phyloP scores from a whole-genome alignment of 257 asterid species.

The Phtheirospermum japonicum region DNA sequence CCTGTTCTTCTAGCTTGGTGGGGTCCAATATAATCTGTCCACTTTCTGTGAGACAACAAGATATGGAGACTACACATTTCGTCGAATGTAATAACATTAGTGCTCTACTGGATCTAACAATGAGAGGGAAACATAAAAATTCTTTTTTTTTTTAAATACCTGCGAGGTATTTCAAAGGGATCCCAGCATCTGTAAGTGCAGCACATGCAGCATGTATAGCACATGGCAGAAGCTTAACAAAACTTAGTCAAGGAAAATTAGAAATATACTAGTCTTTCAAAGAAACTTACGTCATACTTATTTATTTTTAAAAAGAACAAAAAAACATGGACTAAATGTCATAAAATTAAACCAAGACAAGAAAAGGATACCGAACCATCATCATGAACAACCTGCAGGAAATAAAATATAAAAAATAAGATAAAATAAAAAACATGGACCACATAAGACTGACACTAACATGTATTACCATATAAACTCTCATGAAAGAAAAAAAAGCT shows the following conservation, averaged over 20 bases:
- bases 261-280: conserved; percentile 21
- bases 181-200: conserved; percentile 90
- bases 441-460: not conserved
- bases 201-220: conserved; percentile 93
- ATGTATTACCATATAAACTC: not conserved
- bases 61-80: conserved; percentile 58
- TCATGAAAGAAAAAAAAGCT: not conserved
- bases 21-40: conserved; percentile 77
- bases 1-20: conserved; percentile 82
- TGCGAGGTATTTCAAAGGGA: conserved; percentile 81
- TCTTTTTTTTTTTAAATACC: conserved; percentile 43
- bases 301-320: too few relatives aligned
- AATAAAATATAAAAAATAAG: not conserved
- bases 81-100: conserved; percentile 23
- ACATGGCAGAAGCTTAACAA: conserved; percentile 84
- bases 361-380: conserved; percentile 97
- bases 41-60: conserved; percentile 66
- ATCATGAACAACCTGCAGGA: conserved; percentile 79
- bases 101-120: conserved; percentile 3
- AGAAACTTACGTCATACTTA: not conserved
- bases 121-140: conserved; percentile 2
- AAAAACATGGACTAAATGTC: not conserved
- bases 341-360: conserved; percentile 9
- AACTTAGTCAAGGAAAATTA: conserved; percentile 54
- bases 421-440: conserved; percentile 5